A percentile compares a stretch with the other conserved stretches of the same genome.
These are phyloP conservation scores for Capsella bursapastoris DNA, from an alignment of 345 rosid genomes.

Conservation along the genomic window DNA sequence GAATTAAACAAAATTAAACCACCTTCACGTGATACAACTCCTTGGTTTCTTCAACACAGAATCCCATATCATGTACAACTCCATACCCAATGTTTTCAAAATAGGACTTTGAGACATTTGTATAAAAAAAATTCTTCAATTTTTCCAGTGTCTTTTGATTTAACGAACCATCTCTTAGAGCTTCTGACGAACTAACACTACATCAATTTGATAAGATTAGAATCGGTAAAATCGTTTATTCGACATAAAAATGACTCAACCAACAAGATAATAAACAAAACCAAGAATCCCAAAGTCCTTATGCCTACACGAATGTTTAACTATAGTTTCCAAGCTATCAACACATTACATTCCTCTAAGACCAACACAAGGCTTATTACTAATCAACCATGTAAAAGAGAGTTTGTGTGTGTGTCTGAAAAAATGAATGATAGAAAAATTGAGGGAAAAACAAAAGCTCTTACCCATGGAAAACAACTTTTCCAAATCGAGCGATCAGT, in stretches of 20 bases:
- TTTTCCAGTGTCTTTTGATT: slow-evolving; percentile 43
- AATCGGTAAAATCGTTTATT: neutral
- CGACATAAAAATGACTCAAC: neutral
- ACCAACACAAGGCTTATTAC: neutral
- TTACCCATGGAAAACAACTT: slow-evolving; percentile 33
- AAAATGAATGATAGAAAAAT: neutral
- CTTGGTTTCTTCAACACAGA: slow-evolving; percentile 48
- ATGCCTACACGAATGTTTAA: neutral
- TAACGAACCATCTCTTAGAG: slow-evolving; percentile 29
- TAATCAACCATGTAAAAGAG: neutral
- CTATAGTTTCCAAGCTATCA: neutral
- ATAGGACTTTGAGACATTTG: slow-evolving; percentile 53
- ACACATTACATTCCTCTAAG: neutral
- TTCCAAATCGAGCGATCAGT: slow-evolving; percentile 37
- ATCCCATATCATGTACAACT: slow-evolving; percentile 52
- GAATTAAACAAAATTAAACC: neutral
- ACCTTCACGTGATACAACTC: slow-evolving; percentile 67
- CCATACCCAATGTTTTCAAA: slow-evolving; percentile 43
- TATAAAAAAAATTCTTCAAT: slow-evolving; percentile 44
- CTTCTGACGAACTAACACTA: slow-evolving; percentile 38
- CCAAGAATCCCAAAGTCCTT: neutral
- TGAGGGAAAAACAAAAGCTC: neutral
- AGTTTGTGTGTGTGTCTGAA: neutral
- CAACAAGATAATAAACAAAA: neutral
- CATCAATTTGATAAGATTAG: neutral